Base-by-base conservation (phyloP, 768 basidiomycete genomes). In the Glaciozyma martinii region DNA sequence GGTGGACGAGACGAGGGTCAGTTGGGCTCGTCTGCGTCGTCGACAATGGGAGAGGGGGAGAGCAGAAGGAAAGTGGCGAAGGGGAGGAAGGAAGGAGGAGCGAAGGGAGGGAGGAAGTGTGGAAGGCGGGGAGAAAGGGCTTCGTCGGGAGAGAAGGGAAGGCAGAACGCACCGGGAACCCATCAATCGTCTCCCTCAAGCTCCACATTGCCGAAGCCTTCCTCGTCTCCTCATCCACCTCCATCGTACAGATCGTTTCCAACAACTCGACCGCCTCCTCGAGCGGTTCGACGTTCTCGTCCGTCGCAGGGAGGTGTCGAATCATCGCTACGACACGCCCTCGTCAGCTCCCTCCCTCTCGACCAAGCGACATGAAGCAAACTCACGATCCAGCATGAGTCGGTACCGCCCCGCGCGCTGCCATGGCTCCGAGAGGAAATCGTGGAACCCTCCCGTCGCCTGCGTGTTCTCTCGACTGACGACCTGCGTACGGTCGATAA, bases 401-500 rank as follows among this genome's bases (percentile, higher is more conserved):
- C 90, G 93, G 77, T 97, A 97, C 69, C 94, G 82, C 6, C 93
- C 92, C 76, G 90, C 85, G 63, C 85, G 85, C 89, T 92, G 71
- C 23, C 61, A 63, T 66, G 66, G 65, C 57, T 71, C 55, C 29
- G 68, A 61, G 30, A 59, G 30, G 53, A 33, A 61, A 19, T 64
- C 56, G 59, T 47, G 64, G 61, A 63, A 68, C 32, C 49, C 60
- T 29, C 73, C 92, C 83, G 61, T 97, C 80, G 52, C 89, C 91
- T 62, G 94, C 83, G 33, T 75, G 70, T 74, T 89, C 91, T 71
- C 82, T 68, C 42, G 75, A 71, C 29, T 76, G 58, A 74, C 70
- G 0, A 65, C 55, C 50, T 67, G 58, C 1, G 81, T 76, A 75
- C 93, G 91, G 71, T 95, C 91, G 63, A 95, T 86, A 74, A 86